Evolutionary conservation across 2,329 filamentous ascomycete genomes (phyloP), one percentile per base, ranked within the genome.

Genomic region (Neofusicoccum parvum): DNA sequence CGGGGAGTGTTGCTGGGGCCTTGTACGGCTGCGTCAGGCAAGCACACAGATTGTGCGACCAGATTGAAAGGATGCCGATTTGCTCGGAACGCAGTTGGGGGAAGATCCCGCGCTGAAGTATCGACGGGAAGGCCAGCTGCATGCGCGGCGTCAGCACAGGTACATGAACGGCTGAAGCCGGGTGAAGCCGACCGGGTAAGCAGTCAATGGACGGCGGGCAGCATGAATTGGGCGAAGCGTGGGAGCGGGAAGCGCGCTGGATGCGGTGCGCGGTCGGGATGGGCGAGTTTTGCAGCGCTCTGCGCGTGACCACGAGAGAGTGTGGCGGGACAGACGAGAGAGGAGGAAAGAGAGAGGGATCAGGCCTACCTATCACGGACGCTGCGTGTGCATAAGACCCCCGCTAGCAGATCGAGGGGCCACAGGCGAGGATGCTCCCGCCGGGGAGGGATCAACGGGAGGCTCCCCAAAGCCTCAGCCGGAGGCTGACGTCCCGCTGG

Each of bases 291-390:
- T 65, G 51, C 32, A 32, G 15, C 20, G 34, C 32, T 37, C 36
- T 54, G 54, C 63, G 63, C 63, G 63, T 65, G 63, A 65, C 54
- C 63, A 58, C 20, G 36, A 12, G 45, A 50, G 63, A n/a, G 62
- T 54, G 63, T 65, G 63, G 63, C 63, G 63, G 63, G 63, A 65
- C 50, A 12, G 50, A 64, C 34, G 48, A 54, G 39, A 27, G 15
- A 20, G 27, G 6, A 32, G 27, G 27, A 48, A 15, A 43, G 23
- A 54, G 23, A 54, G 37, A 46, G 56, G 56, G 34, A 48, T 32
- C 37, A 49, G 20, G 49, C 62, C 62, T 64, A 64, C 62, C 62
- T 64, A 64, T 64, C 62, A 64, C 39, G 41, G 54, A 36, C 23
- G 50, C 50, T 54, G 50, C 50, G 15, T 41, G 49, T 56, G 62